Percentiles rank a stretch among this genome's conserved stretches.
These are phyloP conservation scores for Coleophoma crateriformis DNA, from an alignment of 2,329 filamentous ascomycete species.

Conservation along the genomic window DNA sequence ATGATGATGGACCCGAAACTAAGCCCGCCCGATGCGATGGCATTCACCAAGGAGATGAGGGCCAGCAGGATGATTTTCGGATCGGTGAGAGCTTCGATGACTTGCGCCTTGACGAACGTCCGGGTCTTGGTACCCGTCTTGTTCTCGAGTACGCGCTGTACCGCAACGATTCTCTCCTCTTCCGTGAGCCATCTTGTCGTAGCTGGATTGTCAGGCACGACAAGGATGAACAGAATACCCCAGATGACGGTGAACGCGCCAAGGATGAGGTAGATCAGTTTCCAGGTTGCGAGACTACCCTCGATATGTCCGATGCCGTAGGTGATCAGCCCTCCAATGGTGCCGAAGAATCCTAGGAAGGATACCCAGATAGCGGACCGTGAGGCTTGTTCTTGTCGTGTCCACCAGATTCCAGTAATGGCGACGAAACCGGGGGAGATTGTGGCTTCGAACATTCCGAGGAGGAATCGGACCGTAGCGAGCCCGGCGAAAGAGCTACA, in stretches of 20 bases:
- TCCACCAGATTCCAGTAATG: slow-evolving; percentile 31
- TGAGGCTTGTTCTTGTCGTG: slow-evolving; percentile 28
- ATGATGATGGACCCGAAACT: slow-evolving; percentile 32
- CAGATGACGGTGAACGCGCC: slow-evolving; percentile 23
- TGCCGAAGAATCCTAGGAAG: slow-evolving; percentile 40
- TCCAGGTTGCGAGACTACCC: slow-evolving; percentile 28
- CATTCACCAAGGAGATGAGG: slow-evolving; percentile 15
- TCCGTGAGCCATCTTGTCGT: slow-evolving; percentile 33
- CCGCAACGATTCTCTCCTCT: slow-evolving; percentile 33
- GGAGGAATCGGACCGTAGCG: slow-evolving; percentile 18
- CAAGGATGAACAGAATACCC: slow-evolving; percentile 33
- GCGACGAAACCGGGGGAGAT: slow-evolving; percentile 26
- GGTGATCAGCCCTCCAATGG: slow-evolving; percentile 27
- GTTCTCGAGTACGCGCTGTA: slow-evolving; percentile 17
- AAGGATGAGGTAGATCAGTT: slow-evolving; percentile 17
- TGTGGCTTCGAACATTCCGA: slow-evolving; percentile 18
- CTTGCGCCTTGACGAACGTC: slow-evolving; percentile 14
- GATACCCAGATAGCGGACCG: slow-evolving; percentile 35
- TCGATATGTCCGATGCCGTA: slow-evolving; percentile 33
- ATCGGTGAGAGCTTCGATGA: slow-evolving; percentile 12
- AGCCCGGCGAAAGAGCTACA: slow-evolving; percentile 14
- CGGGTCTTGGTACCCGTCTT: slow-evolving; percentile 15
- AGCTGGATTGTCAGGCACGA: slow-evolving; percentile 45
- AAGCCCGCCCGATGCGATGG: slow-evolving; percentile 11
- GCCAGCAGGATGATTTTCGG: slow-evolving; percentile 8